Percentiles rank a stretch among this genome's conserved stretches.
Conservation (phyloP, 768 basidiomycete species). For the Podaxis sp. region DNA sequence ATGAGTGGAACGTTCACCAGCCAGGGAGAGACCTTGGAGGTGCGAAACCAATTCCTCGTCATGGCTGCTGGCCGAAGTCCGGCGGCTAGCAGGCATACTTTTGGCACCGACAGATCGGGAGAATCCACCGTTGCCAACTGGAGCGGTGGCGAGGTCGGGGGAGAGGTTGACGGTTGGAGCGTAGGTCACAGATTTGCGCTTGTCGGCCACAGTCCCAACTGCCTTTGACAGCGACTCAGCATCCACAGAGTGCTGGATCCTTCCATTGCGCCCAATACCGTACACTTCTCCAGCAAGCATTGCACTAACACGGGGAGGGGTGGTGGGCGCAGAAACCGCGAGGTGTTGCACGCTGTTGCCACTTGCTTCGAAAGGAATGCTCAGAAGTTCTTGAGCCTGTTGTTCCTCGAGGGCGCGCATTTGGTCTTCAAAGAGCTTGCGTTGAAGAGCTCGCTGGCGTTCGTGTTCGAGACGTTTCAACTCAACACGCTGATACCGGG, state of each 20-base stretch:
- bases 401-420: constrained; percentile 92
- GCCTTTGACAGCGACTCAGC: constrained; percentile 65
- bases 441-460: constrained; percentile 81
- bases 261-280: constrained; percentile 38
- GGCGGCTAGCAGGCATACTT: constrained; percentile 91
- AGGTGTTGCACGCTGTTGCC: constrained; percentile 64
- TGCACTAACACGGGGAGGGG: constrained; percentile 78
- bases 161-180: constrained; percentile 76
- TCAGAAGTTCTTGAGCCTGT: constrained; percentile 84
- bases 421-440: constrained; percentile 93
- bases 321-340: constrained; percentile 87
- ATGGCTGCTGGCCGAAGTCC: constrained; percentile 84
- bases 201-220: constrained; percentile 69
- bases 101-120: constrained; percentile 75
- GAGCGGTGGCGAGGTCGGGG: constrained; percentile 55
- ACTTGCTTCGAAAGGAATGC: constrained; percentile 64
- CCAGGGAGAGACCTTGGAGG: constrained; percentile 69
- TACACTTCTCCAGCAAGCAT: constrained; percentile 61
- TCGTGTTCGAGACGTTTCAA: constrained; percentile 91
- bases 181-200: constrained; percentile 86
- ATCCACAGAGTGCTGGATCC: constrained; percentile 55
- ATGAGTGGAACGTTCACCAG: constrained; percentile 57
- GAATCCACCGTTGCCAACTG: constrained; percentile 48
- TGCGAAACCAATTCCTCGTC: constrained; percentile 81
- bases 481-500: constrained; percentile 58